Evolutionary conservation across 2,329 filamentous ascomycete genomes (phyloP).

Genomic region (Trichoderma atrobrunneum): DNA sequence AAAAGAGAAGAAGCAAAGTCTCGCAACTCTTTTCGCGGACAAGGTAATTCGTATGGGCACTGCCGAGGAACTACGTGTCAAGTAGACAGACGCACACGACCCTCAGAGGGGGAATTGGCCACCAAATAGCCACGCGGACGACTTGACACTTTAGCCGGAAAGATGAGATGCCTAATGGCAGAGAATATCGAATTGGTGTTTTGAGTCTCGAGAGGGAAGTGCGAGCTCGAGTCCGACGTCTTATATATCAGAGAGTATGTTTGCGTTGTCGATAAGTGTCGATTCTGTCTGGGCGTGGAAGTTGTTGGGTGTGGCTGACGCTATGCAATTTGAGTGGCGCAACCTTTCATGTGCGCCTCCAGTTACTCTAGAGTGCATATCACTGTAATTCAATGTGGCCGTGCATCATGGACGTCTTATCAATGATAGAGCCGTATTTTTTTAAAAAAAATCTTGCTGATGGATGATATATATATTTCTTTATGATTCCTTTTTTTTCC

Average conservation of each 20-base stretch:
- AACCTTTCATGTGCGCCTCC: not conserved
- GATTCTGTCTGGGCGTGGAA: not conserved
- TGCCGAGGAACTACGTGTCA: slow-evolving; percentile 27
- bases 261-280: not conserved
- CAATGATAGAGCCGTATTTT: not conserved
- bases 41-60: not conserved
- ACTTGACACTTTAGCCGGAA: not conserved
- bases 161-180: not conserved
- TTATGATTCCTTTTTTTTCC: not conserved
- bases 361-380: not conserved
- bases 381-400: not conserved
- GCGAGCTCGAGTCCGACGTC: not conserved
- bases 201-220: not conserved
- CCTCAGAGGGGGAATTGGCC: not conserved
- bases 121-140: not conserved
- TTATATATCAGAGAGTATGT: not conserved
- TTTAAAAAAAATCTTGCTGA: too few relatives aligned
- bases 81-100: not conserved
- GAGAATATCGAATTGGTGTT: not conserved
- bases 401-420: not conserved
- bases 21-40: not conserved
- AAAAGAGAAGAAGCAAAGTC: not conserved
- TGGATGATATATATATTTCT: too few relatives aligned
- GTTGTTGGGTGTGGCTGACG: slow-evolving; percentile 4
- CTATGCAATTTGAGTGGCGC: slow-evolving; percentile 4